Percentiles rank a stretch among this genome's conserved stretches.
phyloP scores from a whole-genome alignment of 306 rosid species.

The Delonix regia region DNA sequence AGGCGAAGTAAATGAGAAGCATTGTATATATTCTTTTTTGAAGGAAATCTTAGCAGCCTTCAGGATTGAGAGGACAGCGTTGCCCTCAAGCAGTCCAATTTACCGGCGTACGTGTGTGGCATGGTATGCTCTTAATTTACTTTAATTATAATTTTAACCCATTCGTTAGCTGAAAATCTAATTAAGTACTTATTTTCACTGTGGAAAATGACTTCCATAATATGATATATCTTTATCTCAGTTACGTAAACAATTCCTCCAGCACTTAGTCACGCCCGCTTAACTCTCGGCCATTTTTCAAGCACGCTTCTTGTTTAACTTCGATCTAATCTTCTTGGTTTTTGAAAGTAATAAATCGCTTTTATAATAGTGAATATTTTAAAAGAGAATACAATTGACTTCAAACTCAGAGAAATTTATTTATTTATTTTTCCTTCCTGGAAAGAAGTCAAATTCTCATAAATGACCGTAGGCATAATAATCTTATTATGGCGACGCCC shows the following conservation, averaged over 20 bases:
- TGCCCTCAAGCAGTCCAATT: neutral
- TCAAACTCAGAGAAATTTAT: neutral
- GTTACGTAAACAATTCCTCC: neutral
- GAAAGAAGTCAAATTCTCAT: neutral
- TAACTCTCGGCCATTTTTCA: neutral
- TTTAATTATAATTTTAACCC: neutral
- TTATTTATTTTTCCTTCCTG: too few relatives aligned
- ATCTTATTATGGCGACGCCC: neutral
- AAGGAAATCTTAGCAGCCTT: too few relatives aligned
- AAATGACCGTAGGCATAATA: neutral
- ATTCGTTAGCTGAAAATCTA: neutral
- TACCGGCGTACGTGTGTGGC: neutral
- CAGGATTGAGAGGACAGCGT: neutral
- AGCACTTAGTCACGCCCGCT: neutral
- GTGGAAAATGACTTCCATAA: constrained; percentile 9
- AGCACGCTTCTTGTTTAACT: neutral
- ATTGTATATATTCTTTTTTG: too few relatives aligned
- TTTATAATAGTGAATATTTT: neutral
- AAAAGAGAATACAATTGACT: neutral
- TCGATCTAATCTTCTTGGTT: neutral
- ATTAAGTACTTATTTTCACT: neutral
- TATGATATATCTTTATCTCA: neutral
- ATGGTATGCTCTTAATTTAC: neutral
- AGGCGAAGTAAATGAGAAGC: too few relatives aligned
- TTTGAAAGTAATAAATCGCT: neutral